Evolutionary conservation across 768 basidiomycete species (phyloP).

Genomic region (Kwoniella newhampshirensis): DNA sequence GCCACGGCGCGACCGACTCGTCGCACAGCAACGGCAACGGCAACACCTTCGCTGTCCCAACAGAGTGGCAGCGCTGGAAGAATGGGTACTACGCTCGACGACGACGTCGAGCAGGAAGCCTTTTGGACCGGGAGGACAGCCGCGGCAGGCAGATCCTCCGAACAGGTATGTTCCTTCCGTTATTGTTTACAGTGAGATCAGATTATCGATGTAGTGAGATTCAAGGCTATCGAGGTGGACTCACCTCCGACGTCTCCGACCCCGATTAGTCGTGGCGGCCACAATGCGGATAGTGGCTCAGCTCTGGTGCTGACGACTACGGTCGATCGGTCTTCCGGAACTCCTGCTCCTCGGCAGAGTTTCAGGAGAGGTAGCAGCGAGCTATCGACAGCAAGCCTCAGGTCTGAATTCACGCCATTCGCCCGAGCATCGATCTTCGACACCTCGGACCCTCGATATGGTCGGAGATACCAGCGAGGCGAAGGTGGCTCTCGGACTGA

Average conservation of each 20-base stretch:
- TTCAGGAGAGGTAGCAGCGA: neutral
- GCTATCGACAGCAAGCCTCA: neutral
- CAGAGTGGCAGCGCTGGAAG: no score
- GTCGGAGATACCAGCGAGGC: constrained; percentile 1
- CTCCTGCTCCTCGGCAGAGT: neutral
- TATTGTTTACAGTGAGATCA: no score
- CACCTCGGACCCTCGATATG: constrained; percentile 6
- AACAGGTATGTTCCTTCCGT: no score
- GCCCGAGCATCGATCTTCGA: neutral
- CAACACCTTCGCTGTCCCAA: no score
- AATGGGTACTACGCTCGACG: no score
- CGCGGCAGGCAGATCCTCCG: neutral
- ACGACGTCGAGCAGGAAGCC: no score
- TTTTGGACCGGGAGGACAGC: neutral
- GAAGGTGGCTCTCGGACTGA: neutral
- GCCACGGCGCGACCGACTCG: no score
- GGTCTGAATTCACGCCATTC: neutral
- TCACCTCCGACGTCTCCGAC: constrained; percentile 3
- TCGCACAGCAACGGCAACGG: no score
- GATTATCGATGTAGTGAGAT: no score
- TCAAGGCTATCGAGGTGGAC: neutral
- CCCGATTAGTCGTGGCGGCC: neutral
- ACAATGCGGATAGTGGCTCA: no score
- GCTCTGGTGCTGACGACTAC: no score
- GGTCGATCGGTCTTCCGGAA: no score